Conservation (phyloP, 2,329 filamentous ascomycete genomes). For the Pseudopyricularia javanii region DNA sequence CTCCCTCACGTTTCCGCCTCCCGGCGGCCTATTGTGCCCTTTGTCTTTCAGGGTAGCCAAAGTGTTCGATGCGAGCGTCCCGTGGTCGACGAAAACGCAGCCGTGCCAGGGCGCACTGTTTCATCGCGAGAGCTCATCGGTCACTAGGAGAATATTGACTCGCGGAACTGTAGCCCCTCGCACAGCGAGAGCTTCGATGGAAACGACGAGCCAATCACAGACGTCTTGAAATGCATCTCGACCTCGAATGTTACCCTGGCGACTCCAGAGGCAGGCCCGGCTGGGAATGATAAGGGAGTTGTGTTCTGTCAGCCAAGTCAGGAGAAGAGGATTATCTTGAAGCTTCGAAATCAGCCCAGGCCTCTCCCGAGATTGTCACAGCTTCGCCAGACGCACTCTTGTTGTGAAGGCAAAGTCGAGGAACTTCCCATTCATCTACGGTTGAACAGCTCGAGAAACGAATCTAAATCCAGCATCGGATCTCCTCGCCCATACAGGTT, state of each 20-base stretch:
- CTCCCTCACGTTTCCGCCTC: not conserved
- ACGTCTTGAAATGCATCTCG: not conserved
- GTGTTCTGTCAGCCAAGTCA: not conserved
- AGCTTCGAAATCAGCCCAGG: not conserved
- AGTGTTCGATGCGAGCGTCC: not conserved
- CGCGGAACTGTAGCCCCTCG: conserved; percentile 1
- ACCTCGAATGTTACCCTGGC: not conserved
- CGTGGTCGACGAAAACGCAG: not conserved
- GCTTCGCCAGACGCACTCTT: not conserved
- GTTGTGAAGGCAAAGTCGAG: not conserved
- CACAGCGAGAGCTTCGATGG: not conserved
- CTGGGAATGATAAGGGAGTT: not conserved
- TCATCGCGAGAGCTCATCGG: conserved; percentile 3
- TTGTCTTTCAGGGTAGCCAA: conserved; percentile 1
- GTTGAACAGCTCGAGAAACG: not conserved
- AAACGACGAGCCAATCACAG: not conserved
- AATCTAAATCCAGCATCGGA: not conserved
- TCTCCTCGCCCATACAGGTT: not conserved
- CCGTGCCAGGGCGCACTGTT: not conserved
- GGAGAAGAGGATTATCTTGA: not conserved
- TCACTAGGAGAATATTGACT: conserved; percentile 11
- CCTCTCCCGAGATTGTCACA: not conserved
- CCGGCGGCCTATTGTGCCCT: not conserved
- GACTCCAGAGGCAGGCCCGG: not conserved
- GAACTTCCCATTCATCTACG: not conserved